Evolutionary conservation across 352 stramenopile species (phyloP), one percentile per base, ranked within the genome.

Genomic region (Thraustochytrium striatum): DNA sequence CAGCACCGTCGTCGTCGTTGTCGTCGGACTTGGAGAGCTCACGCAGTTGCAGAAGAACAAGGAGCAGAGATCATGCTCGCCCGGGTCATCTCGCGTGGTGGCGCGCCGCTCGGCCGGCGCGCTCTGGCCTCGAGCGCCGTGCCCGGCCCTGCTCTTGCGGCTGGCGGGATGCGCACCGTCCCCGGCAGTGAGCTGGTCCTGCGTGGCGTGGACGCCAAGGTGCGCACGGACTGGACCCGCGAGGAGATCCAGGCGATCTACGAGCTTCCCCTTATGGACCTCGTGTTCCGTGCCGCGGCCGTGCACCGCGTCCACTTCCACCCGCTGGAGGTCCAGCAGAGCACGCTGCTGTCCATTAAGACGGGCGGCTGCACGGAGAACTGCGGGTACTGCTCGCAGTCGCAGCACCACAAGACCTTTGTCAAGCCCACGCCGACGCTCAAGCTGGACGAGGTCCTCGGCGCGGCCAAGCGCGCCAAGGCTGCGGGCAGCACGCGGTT

Each of bases 251-350:
- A 94, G 78, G 87, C 90, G 30, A 92, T 98, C 62, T 98, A 94
- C 83, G 84, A 94, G 72, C 88, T 96, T 79, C 95, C 95, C 38
- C 91, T 99, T 81, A 88, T 98, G 61, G 95, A 99, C 86, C 90
- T 99, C 57, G 91, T 99, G 85, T 98, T 98, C 87, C 91, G 94
- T 82, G 94, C 95, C 13, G 91, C 92, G 2, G 97, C 91, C 1
- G 92, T 98, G 38, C 95, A 99, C 88, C 92, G 95, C 78, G 97
- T 98, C 90, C 94, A 98, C 87, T 98, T 96, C 87, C 91, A 98
- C 85, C 92, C 94, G 38, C 90, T 88, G 13, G 94, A 99, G 81
- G 94, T 99, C 39, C 94, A 98, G 85, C 94, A 98, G 85, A 98
- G 94, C 85, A 99, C 95, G 36, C 85, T 99, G 33, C 86, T 99